Evolutionary conservation across 2,329 filamentous ascomycete species (phyloP), one percentile per base, ranked within the genome.

Genomic region (Teratosphaeria gauchensis): DNA sequence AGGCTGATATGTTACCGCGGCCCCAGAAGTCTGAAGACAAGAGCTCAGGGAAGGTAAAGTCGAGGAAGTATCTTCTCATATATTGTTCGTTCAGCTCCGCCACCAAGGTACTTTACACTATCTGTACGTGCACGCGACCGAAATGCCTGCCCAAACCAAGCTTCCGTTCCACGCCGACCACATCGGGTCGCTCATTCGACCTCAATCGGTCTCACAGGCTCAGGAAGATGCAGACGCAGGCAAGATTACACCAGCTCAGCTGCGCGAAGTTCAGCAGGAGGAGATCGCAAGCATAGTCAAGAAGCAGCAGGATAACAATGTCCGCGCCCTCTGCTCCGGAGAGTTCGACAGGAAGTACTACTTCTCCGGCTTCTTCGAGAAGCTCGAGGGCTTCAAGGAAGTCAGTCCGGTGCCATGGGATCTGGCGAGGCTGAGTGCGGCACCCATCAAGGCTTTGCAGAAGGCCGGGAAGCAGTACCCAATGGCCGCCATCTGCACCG

Each of bases 111-210:
- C 42, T 8, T 48, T 48, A 16, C 14, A 2, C 14, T 14, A 35
- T 35, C 6, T 14, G 33, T 11, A 9, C 33, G 7, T 35, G 14
- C 33, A 11, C 24, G 24, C 24, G 24, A 28, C 42, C n/a, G 6
- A 48, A 11, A 48, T 48, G 42, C 42, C 42, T 21, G 42, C 42
- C 5, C 42, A 19, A 21, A 66, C 74, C 62, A 72, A 75, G 61
- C 82, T 83, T 51, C 86, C 84, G 55, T 89, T 88, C 74, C 81
- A 87, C 69, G 85, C 86, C 60, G 87, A 90, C 74, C 87, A 90
- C 65, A 81, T 89, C 63, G 87, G 87, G 56, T 89, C 86, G 16
- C 77, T 90, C 54, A 82, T 89, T 59, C 84, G 87, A 33, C 86
- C 87, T 0, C 72, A 82, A 56, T 74, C 80, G 56, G 80, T 90